Conservation (phyloP, 2,329 filamentous ascomycete species). For the Graphiopsis chlorocephala region DNA sequence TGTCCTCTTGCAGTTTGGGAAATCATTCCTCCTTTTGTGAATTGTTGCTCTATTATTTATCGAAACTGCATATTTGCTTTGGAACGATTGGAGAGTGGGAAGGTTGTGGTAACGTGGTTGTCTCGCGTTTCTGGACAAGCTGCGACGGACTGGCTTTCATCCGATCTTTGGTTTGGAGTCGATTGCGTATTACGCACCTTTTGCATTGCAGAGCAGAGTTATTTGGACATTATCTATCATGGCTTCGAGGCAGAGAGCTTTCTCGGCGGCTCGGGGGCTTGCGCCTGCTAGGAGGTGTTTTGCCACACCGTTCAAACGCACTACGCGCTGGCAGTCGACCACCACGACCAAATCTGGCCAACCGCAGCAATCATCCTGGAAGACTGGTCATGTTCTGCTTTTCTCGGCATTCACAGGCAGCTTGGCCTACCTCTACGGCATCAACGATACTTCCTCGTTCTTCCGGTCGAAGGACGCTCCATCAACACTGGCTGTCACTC, state of each 20-base stretch:
- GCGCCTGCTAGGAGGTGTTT: neutral
- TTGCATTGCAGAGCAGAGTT: neutral
- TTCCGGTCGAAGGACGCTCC: neutral
- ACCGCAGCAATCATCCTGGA: constrained; percentile 41
- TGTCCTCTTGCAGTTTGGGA: neutral
- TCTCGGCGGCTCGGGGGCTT: neutral
- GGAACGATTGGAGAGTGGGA: neutral
- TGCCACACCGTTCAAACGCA: neutral
- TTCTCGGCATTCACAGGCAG: constrained; percentile 51
- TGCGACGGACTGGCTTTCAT: neutral
- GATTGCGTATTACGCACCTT: neutral
- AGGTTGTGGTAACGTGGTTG: neutral
- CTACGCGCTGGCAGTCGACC: constrained; percentile 18
- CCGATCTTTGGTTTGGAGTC: neutral
- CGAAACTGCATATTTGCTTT: neutral
- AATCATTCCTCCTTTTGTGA: neutral
- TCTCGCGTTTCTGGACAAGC: neutral
- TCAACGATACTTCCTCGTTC: constrained; percentile 34
- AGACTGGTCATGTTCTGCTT: constrained; percentile 47
- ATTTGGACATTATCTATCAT: neutral
- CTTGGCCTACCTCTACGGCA: constrained; percentile 52
- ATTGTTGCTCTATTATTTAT: neutral
- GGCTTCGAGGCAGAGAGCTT: neutral
- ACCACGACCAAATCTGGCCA: neutral
- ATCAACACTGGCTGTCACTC: constrained; percentile 23